phyloP scores from a whole-genome alignment of 2,329 filamentous ascomycete species.

The Beauveria sp. region DNA sequence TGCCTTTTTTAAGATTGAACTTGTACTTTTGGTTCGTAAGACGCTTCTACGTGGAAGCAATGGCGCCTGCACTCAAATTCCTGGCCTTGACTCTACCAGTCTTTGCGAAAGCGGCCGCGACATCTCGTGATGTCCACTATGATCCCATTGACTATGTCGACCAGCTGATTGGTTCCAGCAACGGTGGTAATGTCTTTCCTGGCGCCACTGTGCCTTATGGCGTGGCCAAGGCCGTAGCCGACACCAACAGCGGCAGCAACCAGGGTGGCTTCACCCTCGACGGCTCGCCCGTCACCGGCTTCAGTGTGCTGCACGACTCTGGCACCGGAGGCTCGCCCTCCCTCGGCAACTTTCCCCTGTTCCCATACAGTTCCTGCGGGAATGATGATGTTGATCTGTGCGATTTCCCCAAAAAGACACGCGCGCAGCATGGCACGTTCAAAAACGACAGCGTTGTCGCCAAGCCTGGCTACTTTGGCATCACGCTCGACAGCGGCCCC shows the following conservation, averaged over 20 bases:
- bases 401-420: constrained; percentile 44
- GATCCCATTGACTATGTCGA: constrained; percentile 25
- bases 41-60: neutral
- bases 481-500: constrained; percentile 50
- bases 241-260: constrained; percentile 44
- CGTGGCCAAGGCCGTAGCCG: constrained; percentile 51
- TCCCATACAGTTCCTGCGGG: constrained; percentile 55
- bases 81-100: neutral
- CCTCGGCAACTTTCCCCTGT: constrained; percentile 66
- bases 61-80: constrained; percentile 1
- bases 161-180: constrained; percentile 33
- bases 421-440: constrained; percentile 34
- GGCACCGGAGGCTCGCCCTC: constrained; percentile 53
- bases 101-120: neutral
- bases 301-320: constrained; percentile 51
- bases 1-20: neutral
- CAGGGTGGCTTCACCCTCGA: constrained; percentile 52
- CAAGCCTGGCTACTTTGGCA: constrained; percentile 57
- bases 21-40: neutral
- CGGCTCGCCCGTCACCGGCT: constrained; percentile 41
- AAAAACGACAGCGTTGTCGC: constrained; percentile 44
- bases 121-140: constrained; percentile 18
- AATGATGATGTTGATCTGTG: constrained; percentile 55
- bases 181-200: constrained; percentile 36
- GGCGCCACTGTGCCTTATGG: constrained; percentile 37